These are phyloP conservation scores for Xenoacremonium recifei DNA, from an alignment of 2,329 filamentous ascomycete species.

Conservation along the genomic window DNA sequence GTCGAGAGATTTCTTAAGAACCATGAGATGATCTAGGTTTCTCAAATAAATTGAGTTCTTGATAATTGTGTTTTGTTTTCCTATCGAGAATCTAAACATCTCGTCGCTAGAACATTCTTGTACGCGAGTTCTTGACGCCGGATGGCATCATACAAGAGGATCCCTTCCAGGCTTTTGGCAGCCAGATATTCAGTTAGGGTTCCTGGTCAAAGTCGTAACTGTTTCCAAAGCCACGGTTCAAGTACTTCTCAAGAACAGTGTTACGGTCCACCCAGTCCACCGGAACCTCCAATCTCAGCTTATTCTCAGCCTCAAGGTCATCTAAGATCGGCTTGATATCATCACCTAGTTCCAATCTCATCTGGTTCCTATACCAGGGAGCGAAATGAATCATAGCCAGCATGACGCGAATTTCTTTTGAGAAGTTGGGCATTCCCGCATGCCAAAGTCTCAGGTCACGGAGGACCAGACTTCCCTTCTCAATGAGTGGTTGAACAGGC, in stretches of 20 bases:
- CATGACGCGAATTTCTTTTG: constrained; percentile 52
- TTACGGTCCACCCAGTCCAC: constrained; percentile 46
- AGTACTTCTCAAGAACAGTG: constrained; percentile 44
- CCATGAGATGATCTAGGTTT: too few species aligned
- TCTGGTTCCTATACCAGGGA: constrained; percentile 55
- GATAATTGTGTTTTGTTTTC: too few species aligned
- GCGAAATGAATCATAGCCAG: constrained; percentile 61
- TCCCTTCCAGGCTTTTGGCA: too few species aligned
- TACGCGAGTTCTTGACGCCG: too few species aligned
- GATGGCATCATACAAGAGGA: too few species aligned
- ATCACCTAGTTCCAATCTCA: constrained; percentile 53
- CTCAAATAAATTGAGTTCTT: too few species aligned
- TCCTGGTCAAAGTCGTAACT: constrained; percentile 60
- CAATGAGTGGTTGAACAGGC: constrained; percentile 49
- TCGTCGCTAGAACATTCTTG: too few species aligned
- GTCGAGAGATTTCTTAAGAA: background rate
- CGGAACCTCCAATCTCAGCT: constrained; percentile 45
- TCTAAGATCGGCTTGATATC: constrained; percentile 47
- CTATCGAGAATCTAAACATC: too few species aligned
- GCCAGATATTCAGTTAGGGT: too few species aligned
- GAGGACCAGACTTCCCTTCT: constrained; percentile 55
- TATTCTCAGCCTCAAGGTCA: constrained; percentile 36
- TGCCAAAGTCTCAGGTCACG: constrained; percentile 63
- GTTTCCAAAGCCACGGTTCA: constrained; percentile 59
- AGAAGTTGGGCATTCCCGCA: constrained; percentile 60